Evolutionary conservation across 2,329 filamentous ascomycete species (phyloP), one percentile per base, ranked within the genome.

Genomic region (Mycocentrospora acerina): DNA sequence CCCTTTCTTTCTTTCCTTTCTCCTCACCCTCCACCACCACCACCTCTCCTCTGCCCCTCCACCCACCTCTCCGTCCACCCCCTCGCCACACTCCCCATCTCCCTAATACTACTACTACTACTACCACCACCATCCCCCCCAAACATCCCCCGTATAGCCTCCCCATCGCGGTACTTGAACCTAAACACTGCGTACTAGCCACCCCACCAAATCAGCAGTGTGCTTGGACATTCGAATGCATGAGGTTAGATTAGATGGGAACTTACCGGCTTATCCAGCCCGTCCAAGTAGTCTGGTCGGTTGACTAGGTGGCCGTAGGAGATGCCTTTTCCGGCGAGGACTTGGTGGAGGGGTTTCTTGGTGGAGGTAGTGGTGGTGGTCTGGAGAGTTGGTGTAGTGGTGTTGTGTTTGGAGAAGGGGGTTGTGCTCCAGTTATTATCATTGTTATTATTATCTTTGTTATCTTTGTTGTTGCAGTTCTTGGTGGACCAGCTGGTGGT

Each of bases 161-260:
- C 35, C 31, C 40, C 40, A 13, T 59, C 66, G 3, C 72, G 64
- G 41, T 74, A 75, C 36, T 71, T 71, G 64, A 75, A 76, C n/a
- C 64, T 62, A 51, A 76, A 75, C 9, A 75, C 67, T 0, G 71
- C 73, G 41, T 72, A 75, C 16, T 19, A 18, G n/a, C n/a, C n/a
- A n/a, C n/a, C n/a, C n/a, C n/a, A n/a, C n/a, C n/a, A n/a, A n/a
- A n/a, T n/a, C n/a, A n/a, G n/a, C n/a, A n/a, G n/a, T n/a, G n/a
- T n/a, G n/a, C n/a, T n/a, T n/a, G n/a, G n/a, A n/a, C n/a, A n/a
- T n/a, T n/a, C n/a, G n/a, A n/a, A n/a, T n/a, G n/a, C n/a, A n/a
- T 13, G 16, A 29, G 13, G 17, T 17, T 4, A 27, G 27, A 39
- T 11, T 18, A 22, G 15, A n/a, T 15, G n/a, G 11, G 19, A 2